phyloP scores from a whole-genome alignment of 495 filamentous ascomycete species.

The Penicillium bialowiezense region DNA sequence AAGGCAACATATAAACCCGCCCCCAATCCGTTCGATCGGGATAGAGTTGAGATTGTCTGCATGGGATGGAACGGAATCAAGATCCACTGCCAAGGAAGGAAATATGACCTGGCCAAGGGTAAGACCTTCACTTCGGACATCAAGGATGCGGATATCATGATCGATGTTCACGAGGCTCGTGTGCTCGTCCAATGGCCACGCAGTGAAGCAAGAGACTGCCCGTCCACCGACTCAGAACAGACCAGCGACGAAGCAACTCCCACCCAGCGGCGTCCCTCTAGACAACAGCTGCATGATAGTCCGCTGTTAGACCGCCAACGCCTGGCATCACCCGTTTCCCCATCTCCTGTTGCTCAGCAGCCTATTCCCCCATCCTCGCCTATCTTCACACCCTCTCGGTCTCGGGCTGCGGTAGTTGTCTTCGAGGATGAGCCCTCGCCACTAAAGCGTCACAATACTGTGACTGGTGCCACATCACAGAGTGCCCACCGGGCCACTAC shows the following conservation, averaged over 20 bases:
- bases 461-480: constrained; percentile 19
- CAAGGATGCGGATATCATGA: constrained; percentile 86
- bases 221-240: constrained; percentile 62
- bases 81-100: constrained; percentile 85
- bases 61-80: constrained; percentile 95
- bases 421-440: constrained; percentile 58
- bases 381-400: constrained; percentile 37
- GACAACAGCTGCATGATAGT: constrained; percentile 50
- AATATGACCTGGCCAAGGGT: constrained; percentile 81
- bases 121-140: constrained; percentile 90
- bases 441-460: constrained; percentile 32
- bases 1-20: constrained; percentile 78
- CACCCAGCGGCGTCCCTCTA: constrained; percentile 28
- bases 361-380: constrained; percentile 43
- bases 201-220: constrained; percentile 56
- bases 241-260: constrained; percentile 63
- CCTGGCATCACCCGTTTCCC: constrained; percentile 69
- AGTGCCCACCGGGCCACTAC: constrained; percentile 27
- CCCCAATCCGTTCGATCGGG: constrained; percentile 57
- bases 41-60: constrained; percentile 81
- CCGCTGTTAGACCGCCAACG: constrained; percentile 62
- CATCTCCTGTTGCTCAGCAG: constrained; percentile 58
- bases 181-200: constrained; percentile 86
- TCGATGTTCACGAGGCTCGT: constrained; percentile 90
- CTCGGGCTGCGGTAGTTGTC: constrained; percentile 53